Percentiles rank a stretch among this genome's conserved stretches.
phyloP scores from a whole-genome alignment of 208 protist genomes.

The Porcisia hertigi region DNA sequence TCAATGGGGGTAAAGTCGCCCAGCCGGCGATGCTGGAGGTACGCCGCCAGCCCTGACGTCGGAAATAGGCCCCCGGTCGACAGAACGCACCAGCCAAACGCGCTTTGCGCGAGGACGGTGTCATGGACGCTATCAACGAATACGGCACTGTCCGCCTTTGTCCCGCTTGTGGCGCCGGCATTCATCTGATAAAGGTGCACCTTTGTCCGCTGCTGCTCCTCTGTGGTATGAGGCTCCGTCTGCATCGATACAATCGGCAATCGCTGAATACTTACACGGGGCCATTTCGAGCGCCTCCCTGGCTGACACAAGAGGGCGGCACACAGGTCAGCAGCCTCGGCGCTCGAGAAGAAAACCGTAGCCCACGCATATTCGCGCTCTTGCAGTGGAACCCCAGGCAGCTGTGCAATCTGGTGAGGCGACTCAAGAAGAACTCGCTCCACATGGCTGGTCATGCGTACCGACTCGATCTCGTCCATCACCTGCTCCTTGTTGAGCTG shows the following conservation, averaged over 20 bases:
- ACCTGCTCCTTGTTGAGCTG: constrained; percentile 32
- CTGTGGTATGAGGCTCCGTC: constrained; percentile 14
- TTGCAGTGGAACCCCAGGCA: constrained; percentile 12
- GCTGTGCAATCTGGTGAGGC: neutral
- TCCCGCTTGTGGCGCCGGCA: neutral
- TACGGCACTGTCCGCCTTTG: neutral
- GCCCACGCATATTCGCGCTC: constrained; percentile 34
- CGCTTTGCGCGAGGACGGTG: constrained; percentile 20
- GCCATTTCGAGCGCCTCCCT: constrained; percentile 32
- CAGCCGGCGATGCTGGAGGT: constrained; percentile 15
- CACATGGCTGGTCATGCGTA: constrained; percentile 36
- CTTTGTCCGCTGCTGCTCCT: constrained; percentile 23
- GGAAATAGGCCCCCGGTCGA: constrained; percentile 33
- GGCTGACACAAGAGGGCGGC: constrained; percentile 31
- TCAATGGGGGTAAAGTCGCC: constrained; percentile 26
- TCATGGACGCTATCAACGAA: constrained; percentile 5
- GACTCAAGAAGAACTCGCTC: constrained; percentile 32
- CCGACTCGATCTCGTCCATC: constrained; percentile 40
- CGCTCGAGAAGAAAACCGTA: constrained; percentile 28
- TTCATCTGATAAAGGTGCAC: constrained; percentile 33
- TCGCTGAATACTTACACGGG: constrained; percentile 26
- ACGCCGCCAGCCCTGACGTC: constrained; percentile 24
- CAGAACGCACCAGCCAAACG: constrained; percentile 26
- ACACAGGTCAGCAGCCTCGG: constrained; percentile 33
- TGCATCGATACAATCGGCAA: constrained; percentile 15